Evolutionary conservation across 768 basidiomycete genomes (phyloP), one percentile per base, ranked within the genome.

Genomic region (Rhizopogon roseolus): DNA sequence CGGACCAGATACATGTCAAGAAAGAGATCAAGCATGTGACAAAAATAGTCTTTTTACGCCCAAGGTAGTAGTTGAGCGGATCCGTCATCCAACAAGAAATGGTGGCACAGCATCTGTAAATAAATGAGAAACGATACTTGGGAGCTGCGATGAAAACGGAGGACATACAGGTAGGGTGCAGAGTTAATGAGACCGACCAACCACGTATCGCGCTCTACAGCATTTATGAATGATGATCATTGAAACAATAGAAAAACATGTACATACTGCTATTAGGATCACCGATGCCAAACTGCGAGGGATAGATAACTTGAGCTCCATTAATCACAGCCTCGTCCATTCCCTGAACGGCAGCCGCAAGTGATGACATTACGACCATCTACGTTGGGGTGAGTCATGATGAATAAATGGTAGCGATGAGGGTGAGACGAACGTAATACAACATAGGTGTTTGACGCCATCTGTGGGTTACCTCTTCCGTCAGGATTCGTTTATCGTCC

Each of bases 321-420:
- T 76, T 79, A 37, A 70, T 68, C 41, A 76, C 76, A 8, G 73
- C 69, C 62, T 78, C 72, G 51, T 64, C 62, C 60, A 66, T 62
- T 39, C 75, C 88, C 76, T 92, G 89, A n/a, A 90, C 88, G 48
- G 86, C 87, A 3, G 90, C 90, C 1, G 86, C 87, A 44, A 92
- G 67, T 14, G 86, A 87, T 58, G 87, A 84, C 45, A 83, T 67
- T 43, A 81, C 60, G 27, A 81, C 79, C 38, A 81, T 67, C 63
- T 74, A 76, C 11, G 79, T 62, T 44, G 17, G 52, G 72, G 50
- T 79, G 79, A 55, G 49, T 1, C 8, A 40, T 17, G 29, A 36
- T 32, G 42, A 45, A n/a, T 34, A 0, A n/a, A 32, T 44, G 27
- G 13, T 7, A 14, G 22, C 28, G 0, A 39, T 3, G 43, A 5